These are phyloP conservation scores for Iris macrosiphon DNA, from an alignment of 106 monocot species.

Conservation along the genomic window DNA sequence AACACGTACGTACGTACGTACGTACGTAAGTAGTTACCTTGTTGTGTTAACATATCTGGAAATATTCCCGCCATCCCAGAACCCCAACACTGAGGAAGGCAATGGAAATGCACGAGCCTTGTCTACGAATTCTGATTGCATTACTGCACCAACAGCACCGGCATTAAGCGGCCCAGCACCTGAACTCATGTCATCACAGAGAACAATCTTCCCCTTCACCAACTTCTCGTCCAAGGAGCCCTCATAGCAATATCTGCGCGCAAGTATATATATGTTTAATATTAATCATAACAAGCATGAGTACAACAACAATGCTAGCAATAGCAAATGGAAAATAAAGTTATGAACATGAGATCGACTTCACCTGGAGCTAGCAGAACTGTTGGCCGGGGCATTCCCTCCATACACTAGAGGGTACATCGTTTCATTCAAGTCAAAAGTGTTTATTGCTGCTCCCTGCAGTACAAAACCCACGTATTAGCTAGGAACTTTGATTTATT, in stretches of 20 bases:
- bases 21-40: constrained; percentile 7
- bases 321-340: not conserved
- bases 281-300: no score
- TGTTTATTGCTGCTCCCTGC: not conserved
- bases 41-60: constrained; percentile 12
- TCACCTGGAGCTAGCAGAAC: not conserved
- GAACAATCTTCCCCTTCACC: constrained; percentile 19
- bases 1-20: no score
- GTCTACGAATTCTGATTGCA: constrained; percentile 4
- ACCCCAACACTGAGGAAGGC: not conserved
- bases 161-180: constrained; percentile 9
- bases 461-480: no score
- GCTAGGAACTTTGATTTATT: no score
- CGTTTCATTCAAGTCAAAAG: not conserved
- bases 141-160: constrained; percentile 12
- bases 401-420: constrained; percentile 11
- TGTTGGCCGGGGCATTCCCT: constrained; percentile 3
- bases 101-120: constrained; percentile 11
- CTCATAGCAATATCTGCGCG: constrained; percentile 4
- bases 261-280: no score
- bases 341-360: not conserved
- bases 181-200: constrained; percentile 4
- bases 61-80: not conserved
- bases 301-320: no score
- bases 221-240: constrained; percentile 14